Evolutionary conservation across 306 rosid genomes (phyloP).

Genomic region (Trifolium dubium): DNA sequence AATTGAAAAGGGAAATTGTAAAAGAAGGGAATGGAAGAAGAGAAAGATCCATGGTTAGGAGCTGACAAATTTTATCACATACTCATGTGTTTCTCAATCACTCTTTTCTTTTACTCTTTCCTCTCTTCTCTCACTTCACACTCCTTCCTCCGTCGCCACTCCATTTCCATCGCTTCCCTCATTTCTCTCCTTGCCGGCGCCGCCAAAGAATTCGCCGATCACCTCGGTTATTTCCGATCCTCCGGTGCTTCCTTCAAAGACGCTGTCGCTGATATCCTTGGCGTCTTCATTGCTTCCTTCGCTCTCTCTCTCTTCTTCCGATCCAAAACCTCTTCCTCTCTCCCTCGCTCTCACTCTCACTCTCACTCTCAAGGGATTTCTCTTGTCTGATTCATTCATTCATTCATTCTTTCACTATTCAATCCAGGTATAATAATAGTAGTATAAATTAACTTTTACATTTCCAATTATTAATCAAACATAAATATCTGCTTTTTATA

Average conservation of each 20-base stretch:
- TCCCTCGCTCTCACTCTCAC: constrained; percentile 13
- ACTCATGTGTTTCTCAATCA: constrained; percentile 59
- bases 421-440: not conserved
- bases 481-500: no score
- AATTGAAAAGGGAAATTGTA: no score
- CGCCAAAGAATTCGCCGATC: constrained; percentile 82
- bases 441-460: no score
- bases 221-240: constrained; percentile 71
- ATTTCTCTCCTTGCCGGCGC: constrained; percentile 74
- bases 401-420: not conserved
- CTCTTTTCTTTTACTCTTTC: constrained; percentile 59
- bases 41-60: constrained; percentile 62
- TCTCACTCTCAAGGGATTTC: constrained; percentile 40
- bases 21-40: not conserved
- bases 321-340: not conserved
- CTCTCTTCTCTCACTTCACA: constrained; percentile 45
- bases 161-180: constrained; percentile 42
- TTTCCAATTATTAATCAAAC: no score
- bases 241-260: constrained; percentile 76
- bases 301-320: constrained; percentile 48
- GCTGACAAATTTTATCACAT: constrained; percentile 68
- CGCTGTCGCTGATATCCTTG: constrained; percentile 67
- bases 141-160: constrained; percentile 70
- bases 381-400: constrained; percentile 64
- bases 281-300: constrained; percentile 60